Evolutionary conservation across 768 basidiomycete species (phyloP).

Genomic region (Calocybe cyanea): DNA sequence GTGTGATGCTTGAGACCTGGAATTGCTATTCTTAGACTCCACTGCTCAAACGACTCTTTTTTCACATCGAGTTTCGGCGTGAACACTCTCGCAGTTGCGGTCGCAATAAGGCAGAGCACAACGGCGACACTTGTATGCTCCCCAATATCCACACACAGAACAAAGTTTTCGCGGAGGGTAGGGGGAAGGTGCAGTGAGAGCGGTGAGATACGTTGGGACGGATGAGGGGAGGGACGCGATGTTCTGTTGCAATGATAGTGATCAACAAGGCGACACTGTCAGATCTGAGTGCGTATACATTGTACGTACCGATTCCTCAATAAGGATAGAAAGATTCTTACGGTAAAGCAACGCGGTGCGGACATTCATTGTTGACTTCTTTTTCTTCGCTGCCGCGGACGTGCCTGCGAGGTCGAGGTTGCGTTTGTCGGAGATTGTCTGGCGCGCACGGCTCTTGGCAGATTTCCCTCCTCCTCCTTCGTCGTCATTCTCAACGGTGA

Average conservation of each 20-base stretch:
- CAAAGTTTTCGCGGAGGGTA: constrained; percentile 73
- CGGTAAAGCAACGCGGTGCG: constrained; percentile 79
- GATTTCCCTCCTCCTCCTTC: constrained; percentile 37
- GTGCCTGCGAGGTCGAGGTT: constrained; percentile 45
- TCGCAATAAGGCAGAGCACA: constrained; percentile 80
- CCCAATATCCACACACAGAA: constrained; percentile 86
- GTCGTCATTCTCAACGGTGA: constrained; percentile 45
- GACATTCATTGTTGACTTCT: constrained; percentile 80
- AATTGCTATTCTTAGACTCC: no score
- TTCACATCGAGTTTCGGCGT: constrained; percentile 81
- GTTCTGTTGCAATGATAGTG: constrained; percentile 36
- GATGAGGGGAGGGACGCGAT: constrained; percentile 49
- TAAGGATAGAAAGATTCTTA: constrained; percentile 67
- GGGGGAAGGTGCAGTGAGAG: constrained; percentile 50
- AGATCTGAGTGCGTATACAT: neutral
- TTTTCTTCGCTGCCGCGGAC: constrained; percentile 54
- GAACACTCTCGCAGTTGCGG: constrained; percentile 65
- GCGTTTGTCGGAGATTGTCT: constrained; percentile 78
- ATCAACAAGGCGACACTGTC: neutral
- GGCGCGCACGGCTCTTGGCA: constrained; percentile 66
- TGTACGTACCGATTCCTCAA: constrained; percentile 77
- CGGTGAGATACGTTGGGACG: constrained; percentile 70
- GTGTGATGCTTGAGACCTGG: no score
- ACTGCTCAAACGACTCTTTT: constrained; percentile 51
- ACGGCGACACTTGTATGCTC: constrained; percentile 70